phyloP scores from a whole-genome alignment of 2,329 filamentous ascomycete genomes.

The Fusarium multiceps region DNA sequence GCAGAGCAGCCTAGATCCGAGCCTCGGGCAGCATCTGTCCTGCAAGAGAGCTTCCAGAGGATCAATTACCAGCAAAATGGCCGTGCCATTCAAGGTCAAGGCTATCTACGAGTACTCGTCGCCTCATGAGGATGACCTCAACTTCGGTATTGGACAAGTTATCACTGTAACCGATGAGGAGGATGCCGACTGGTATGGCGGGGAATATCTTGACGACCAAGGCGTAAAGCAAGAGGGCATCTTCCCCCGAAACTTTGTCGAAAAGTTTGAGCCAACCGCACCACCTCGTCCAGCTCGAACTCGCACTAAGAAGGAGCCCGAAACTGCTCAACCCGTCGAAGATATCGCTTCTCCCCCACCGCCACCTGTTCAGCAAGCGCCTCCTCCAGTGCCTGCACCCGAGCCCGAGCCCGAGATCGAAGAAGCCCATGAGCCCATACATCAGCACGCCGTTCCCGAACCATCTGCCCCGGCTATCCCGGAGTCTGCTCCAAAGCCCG shows the following conservation, averaged over 20 bases:
- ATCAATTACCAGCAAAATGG: conserved; percentile 65
- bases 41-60: conserved; percentile 44
- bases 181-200: conserved; percentile 92
- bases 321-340: conserved; percentile 52
- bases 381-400: conserved; percentile 49
- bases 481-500: conserved; percentile 47
- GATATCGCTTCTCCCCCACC: conserved; percentile 52
- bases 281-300: conserved; percentile 85
- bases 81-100: conserved; percentile 90
- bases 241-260: conserved; percentile 97
- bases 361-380: conserved; percentile 47
- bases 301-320: conserved; percentile 71
- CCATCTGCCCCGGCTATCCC: conserved; percentile 49
- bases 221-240: conserved; percentile 85
- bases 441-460: conserved; percentile 50
- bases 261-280: conserved; percentile 91
- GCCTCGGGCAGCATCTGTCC: conserved; percentile 47
- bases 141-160: conserved; percentile 85
- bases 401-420: conserved; percentile 55
- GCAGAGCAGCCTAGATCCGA: conserved; percentile 44
- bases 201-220: conserved; percentile 82
- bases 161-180: conserved; percentile 95
- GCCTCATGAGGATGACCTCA: conserved; percentile 92
- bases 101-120: conserved; percentile 95
- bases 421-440: conserved; percentile 48